Evolutionary conservation across 164 flowering plant genomes (phyloP), one percentile per base, ranked within the genome.

Genomic region (Chimonanthus praecox): DNA sequence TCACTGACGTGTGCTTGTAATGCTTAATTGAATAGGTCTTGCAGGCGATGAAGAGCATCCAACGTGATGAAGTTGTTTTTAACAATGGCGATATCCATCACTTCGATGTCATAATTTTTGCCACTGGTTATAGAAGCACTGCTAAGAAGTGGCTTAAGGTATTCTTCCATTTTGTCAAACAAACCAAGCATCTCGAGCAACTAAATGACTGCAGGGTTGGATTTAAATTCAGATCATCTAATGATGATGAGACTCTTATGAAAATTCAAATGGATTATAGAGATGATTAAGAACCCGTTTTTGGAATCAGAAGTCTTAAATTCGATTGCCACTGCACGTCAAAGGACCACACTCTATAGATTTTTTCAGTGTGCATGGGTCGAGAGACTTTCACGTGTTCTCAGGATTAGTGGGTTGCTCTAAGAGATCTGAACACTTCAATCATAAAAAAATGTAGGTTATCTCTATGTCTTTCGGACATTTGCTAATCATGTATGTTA

Each of bases 41-140:
- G 8, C 73, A 67, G 11, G 73, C 20, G 6, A 3, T 71, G 11
- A 15, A 16, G 49, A 60, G 61, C 58, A 48, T 72, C 6, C n/a
- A 43, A 10, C 58, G 61, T 7, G 21, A n/a, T 16, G 47, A 18
- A 5, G 47, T 47, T 11, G 46, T 11, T n/a, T 72, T 72, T 45
- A 18, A 44, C 0, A 49, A 72, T 72, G 69, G 69, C 11, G 6
- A 10, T 2, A 13, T 45, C 4, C 61, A 6, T n/a, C 21, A 3
- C 43, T 72, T 72, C 49, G 69, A 72, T 48, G 74, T 69, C 13
- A 72, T 72, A 48, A 15, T 72, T 49, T 64, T 72, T 21, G 74
- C 74, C 49, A 72, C 74, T 7, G 74, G 74, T 16, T 72, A 72
- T 47, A 64, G 44, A 64, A 72, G 74, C 69, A 72, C 74, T 3